These are phyloP conservation scores for Myxozyma lipomycoides DNA, from an alignment of 805 yeast species.

Conservation along the genomic window DNA sequence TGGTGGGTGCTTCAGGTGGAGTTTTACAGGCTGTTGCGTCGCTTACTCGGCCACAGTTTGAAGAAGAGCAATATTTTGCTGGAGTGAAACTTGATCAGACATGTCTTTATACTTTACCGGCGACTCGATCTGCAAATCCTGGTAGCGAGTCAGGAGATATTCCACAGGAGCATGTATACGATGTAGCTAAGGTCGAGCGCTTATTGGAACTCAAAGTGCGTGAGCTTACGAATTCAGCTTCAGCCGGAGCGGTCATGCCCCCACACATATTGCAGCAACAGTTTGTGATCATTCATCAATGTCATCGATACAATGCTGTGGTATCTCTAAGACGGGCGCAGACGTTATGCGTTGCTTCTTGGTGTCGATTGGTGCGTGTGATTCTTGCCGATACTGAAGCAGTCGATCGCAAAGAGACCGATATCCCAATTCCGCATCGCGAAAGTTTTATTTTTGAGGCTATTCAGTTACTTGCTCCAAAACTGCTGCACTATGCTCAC, in stretches of 20 bases:
- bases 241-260: neutral
- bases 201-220: conserved; percentile 31
- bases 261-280: neutral
- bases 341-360: conserved; percentile 63
- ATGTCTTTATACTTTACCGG: conserved; percentile 12
- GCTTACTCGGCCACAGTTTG: neutral
- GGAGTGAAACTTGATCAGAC: conserved; percentile 10
- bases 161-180: conserved; percentile 10
- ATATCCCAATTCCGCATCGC: conserved; percentile 9
- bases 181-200: conserved; percentile 16
- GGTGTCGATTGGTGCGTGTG: conserved; percentile 78
- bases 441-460: conserved; percentile 65
- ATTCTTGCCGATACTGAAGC: conserved; percentile 58
- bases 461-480: conserved; percentile 71
- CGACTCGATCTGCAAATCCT: conserved; percentile 9
- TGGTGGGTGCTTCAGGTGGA: conserved; percentile 5
- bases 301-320: conserved; percentile 15
- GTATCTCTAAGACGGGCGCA: conserved; percentile 43
- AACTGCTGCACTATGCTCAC: conserved; percentile 66
- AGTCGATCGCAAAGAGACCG: conserved; percentile 36
- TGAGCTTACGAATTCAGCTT: conserved; percentile 24
- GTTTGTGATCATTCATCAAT: conserved; percentile 4
- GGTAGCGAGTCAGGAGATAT: neutral
- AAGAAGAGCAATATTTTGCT: conserved; percentile 4
- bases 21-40: neutral